Evolutionary conservation across 176 grass and related monocot species (phyloP), one percentile per base, ranked within the genome.

Genomic region (Hordeum marinum): DNA sequence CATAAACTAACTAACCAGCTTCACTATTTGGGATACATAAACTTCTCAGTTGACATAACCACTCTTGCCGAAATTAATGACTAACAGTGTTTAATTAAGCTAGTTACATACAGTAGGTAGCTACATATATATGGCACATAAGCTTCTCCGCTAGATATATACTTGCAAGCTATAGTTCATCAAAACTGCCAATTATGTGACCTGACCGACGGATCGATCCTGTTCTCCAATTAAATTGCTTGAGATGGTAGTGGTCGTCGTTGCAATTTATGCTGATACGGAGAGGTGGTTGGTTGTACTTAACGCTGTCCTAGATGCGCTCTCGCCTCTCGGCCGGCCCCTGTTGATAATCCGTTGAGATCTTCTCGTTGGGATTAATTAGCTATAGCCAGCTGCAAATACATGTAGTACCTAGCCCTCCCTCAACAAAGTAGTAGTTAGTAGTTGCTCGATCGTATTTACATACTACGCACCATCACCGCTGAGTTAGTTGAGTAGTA

Each of bases 251-350:
- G 72, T 88, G 82, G 82, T 85, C 9, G 71, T 10, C 43, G 14
- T 75, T 85, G 82, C 76, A 85, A 80, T 89, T 89, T 85, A 80
- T 89, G 76, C 82, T 74, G 82, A 60, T 79, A 68, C 54, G 8
- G 26, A 80, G 76, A 68, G 87, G 82, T 89, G 40, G 87, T 45
- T 89, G 52, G 87, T 35, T 89, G 86, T 76, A 76, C 85, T 87
- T 75, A 58, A 81, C 20, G 40, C 40, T 52, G 64, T 55, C 13
- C 79, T 52, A 43, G 58, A 79, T 79, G 32, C 32, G 77, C 77
- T 45, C 59, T 27, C 12, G 12, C 59, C 77, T 45, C 59, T 27
- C 12, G 12, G 3, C 60, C 14, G 14, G 46, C 46, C 46, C 6
- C 52, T 79, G 59, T 18, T 63, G 4, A 63, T 40, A 26, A 23